Percentiles rank a stretch among this genome's conserved stretches.
Evolutionary conservation across 2,329 filamentous ascomycete species (phyloP).

Genomic region (Biscogniauxia marginata): DNA sequence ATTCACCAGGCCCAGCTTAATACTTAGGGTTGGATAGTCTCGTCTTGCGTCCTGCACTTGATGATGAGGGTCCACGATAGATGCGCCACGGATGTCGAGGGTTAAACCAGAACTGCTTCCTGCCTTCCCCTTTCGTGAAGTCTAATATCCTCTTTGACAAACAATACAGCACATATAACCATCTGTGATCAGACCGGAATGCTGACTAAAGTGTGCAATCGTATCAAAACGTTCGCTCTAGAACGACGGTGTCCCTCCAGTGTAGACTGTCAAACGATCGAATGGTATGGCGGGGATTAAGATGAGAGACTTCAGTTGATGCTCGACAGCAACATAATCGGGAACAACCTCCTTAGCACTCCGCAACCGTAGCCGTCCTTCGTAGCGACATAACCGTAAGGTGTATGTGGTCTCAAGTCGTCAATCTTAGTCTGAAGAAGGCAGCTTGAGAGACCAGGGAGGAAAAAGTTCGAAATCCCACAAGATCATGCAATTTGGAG

Average conservation of each 20-base stretch:
- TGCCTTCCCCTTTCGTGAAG: neutral
- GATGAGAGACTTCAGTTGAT: too few relatives aligned
- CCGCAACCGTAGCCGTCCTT: neutral
- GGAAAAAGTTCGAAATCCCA: constrained; percentile 10
- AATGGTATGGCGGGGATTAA: too few relatives aligned
- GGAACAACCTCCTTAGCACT: neutral
- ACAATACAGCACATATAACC: neutral
- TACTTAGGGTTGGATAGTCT: neutral
- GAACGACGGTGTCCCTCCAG: too few relatives aligned
- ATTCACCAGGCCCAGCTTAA: neutral
- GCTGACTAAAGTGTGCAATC: neutral
- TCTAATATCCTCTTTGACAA: neutral
- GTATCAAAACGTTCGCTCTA: too few relatives aligned
- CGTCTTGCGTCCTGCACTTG: neutral
- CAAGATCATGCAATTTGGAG: constrained; percentile 8
- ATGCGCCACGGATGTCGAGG: neutral
- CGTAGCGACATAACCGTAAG: neutral
- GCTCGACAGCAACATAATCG: too few relatives aligned
- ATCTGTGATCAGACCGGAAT: neutral
- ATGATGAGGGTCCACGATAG: neutral
- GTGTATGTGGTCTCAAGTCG: neutral
- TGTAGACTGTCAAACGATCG: too few relatives aligned
- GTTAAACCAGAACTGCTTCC: neutral
- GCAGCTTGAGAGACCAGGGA: neutral
- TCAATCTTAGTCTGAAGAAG: neutral